These are phyloP conservation scores for Rehmannia glutinosa DNA, from an alignment of 257 asterid genomes.

Conservation along the genomic window DNA sequence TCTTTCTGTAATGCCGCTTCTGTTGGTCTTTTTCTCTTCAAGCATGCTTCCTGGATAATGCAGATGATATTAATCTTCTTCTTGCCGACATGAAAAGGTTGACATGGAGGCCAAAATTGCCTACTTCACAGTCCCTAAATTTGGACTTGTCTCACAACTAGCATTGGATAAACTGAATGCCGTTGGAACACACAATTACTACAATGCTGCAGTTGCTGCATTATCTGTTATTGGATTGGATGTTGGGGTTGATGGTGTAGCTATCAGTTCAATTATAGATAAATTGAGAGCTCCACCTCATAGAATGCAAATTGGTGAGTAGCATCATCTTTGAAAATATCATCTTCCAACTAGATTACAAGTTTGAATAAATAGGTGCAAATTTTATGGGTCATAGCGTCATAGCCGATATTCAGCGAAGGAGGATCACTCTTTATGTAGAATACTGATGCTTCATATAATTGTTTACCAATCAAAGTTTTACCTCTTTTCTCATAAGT, in stretches of 20 bases:
- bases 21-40: too few species aligned
- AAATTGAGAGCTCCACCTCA: constrained; percentile 33
- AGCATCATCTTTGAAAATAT: neutral
- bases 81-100: constrained; percentile 11
- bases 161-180: constrained; percentile 29
- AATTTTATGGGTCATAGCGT: neutral
- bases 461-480: neutral
- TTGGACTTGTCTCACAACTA: constrained; percentile 16
- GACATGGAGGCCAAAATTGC: constrained; percentile 30
- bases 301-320: constrained; percentile 35
- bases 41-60: too few species aligned
- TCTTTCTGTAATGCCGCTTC: too few species aligned
- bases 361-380: neutral
- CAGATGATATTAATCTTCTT: neutral
- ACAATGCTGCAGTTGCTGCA: constrained; percentile 37
- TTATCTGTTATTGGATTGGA: constrained; percentile 28
- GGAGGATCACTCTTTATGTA: too few species aligned
- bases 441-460: too few species aligned
- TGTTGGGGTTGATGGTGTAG: constrained; percentile 25
- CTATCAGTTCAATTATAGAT: constrained; percentile 22
- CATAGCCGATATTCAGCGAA: too few species aligned
- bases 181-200: constrained; percentile 34
- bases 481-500: neutral
- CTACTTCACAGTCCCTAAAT: constrained; percentile 20
- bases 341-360: too few species aligned